Evolutionary conservation across 768 basidiomycete genomes (phyloP).

Genomic region (Tubosaeta sp.): DNA sequence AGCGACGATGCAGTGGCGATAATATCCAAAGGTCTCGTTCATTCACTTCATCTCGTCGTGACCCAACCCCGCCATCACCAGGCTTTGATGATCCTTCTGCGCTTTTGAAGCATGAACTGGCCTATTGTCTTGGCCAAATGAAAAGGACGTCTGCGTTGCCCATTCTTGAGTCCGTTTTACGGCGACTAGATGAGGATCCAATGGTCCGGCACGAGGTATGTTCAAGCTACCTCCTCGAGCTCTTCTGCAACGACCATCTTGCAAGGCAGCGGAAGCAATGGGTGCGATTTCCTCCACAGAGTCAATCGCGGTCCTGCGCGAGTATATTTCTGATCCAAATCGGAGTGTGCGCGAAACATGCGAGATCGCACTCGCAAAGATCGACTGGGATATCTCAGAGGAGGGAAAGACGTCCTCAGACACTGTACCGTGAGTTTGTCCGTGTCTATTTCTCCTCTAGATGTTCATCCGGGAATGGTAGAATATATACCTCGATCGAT

Average conservation of each 20-base stretch:
- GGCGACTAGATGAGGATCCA: slow-evolving; percentile 68
- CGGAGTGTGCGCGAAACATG: slow-evolving; percentile 89
- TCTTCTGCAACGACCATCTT: slow-evolving; percentile 11
- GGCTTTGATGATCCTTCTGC: slow-evolving; percentile 86
- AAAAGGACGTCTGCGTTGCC: slow-evolving; percentile 70
- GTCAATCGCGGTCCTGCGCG: slow-evolving; percentile 65
- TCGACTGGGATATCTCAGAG: slow-evolving; percentile 84
- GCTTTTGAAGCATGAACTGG: slow-evolving; percentile 93
- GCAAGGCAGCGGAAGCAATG: slow-evolving; percentile 95
- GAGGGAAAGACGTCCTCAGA: slow-evolving; percentile 51
- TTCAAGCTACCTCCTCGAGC: background rate
- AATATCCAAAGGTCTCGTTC: slow-evolving; percentile 70
- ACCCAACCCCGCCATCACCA: slow-evolving; percentile 27
- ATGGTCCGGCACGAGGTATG: slow-evolving; percentile 97
- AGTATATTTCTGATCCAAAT: slow-evolving; percentile 69
- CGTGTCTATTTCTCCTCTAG: background rate
- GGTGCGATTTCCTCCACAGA: slow-evolving; percentile 78
- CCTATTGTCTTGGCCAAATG: slow-evolving; percentile 95
- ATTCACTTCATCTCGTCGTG: background rate
- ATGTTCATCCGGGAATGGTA: slow-evolving; percentile 23
- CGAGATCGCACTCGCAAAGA: slow-evolving; percentile 94
- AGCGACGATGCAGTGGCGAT: slow-evolving; percentile 75
- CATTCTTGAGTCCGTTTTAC: slow-evolving; percentile 70
- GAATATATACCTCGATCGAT: slow-evolving; percentile 80
- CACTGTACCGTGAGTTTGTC: slow-evolving; percentile 33